These are phyloP conservation scores for Dalechampia spathulata DNA, from an alignment of 441 rosid genomes.

Conservation along the genomic window DNA sequence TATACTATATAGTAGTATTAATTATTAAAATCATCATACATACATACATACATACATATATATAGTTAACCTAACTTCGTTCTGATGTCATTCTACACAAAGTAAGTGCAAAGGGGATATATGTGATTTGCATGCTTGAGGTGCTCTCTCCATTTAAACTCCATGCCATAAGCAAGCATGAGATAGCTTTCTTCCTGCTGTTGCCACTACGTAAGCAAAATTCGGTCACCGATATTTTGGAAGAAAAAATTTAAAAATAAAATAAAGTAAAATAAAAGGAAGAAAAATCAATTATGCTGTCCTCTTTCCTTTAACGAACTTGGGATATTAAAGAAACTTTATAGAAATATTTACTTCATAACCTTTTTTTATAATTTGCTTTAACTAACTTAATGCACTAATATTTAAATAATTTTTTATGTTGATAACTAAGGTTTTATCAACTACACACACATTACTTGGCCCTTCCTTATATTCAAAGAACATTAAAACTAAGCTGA, in stretches of 20 bases:
- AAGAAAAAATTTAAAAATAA: background rate
- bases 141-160: conserved; percentile 1
- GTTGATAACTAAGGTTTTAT: conserved; percentile 24
- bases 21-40: too few relatives aligned
- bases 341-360: too few relatives aligned
- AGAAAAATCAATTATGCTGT: too few relatives aligned
- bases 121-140: background rate
- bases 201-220: background rate
- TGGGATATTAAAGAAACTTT: background rate
- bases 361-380: conserved; percentile 19
- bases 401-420: background rate
- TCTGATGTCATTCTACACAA: conserved; percentile 12
- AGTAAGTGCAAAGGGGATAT: background rate
- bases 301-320: background rate
- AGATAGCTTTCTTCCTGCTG: background rate
- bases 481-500: conserved; percentile 23
- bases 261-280: too few relatives aligned
- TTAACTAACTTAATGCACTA: conserved; percentile 56
- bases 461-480: conserved; percentile 57
- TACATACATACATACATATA: too few relatives aligned
- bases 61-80: background rate
- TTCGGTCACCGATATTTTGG: background rate
- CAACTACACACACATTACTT: too few relatives aligned
- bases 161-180: background rate
- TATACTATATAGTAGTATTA: too few relatives aligned